Evolutionary conservation across 2,329 filamentous ascomycete genomes (phyloP), one percentile per base, ranked within the genome.

Genomic region (Fusarium sp.): DNA sequence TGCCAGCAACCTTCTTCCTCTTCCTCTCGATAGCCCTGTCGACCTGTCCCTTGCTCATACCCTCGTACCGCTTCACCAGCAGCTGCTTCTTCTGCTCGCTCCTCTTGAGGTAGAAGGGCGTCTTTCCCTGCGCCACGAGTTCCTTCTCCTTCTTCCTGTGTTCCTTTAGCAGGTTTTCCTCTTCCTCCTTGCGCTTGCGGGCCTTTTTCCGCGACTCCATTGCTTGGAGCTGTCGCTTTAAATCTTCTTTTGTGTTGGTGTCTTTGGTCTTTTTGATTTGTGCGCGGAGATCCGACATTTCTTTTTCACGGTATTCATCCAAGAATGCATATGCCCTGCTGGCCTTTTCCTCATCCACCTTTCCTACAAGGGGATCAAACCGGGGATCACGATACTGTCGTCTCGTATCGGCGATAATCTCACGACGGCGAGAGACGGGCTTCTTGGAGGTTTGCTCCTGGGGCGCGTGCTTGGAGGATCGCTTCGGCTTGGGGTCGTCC

Each of bases 31-130:
- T 94, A 16, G 92, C 91, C 85, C 92, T 93, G 71, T 97, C 93
- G 68, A 95, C 89, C 83, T 98, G 92, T 81, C 92, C 92, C 80
- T 93, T 92, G 83, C 94, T 96, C 92, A 98, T 93, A 68, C 90
- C 89, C 77, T 92, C 89, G 83, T 93, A 98, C 80, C 92, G 91
- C 77, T 96, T 92, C 79, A 93, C 86, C 71, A 98, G 85, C 64
- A 95, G 87, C 82, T 92, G 87, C 87, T 96, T 94, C 91, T 96
- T 97, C 86, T 96, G 90, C 84, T 98, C 96, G 79, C 92, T 91
- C 85, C 92, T 92, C 90, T 99, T 99, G 78, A 98, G 85, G 83
- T 94, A 98, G 84, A 95, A 99, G 0, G 96, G 96, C 80, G 89
- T 91, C 90, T 98, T 98, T 70, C 96, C 96, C 84, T 97, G 90